phyloP scores from a whole-genome alignment of 148 eudicot genomes.

The Agrostemma githago region DNA sequence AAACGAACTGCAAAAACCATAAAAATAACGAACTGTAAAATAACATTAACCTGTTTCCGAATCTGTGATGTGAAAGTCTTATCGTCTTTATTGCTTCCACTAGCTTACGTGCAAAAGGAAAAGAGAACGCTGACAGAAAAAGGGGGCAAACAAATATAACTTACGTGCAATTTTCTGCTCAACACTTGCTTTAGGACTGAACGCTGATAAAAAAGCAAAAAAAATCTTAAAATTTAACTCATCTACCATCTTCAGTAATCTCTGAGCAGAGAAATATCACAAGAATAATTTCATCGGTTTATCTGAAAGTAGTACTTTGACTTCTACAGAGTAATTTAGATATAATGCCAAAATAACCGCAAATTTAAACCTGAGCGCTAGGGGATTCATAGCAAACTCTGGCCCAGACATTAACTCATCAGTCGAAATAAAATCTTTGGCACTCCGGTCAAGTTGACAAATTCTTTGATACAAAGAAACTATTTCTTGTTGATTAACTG shows the following conservation, averaged over 20 bases:
- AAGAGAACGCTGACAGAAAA: no score
- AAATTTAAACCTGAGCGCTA: slow-evolving; percentile 66
- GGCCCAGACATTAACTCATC: slow-evolving; percentile 95
- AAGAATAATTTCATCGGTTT: neutral
- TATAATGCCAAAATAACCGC: slow-evolving; percentile 12
- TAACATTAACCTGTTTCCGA: no score
- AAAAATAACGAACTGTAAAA: no score
- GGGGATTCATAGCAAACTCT: slow-evolving; percentile 87
- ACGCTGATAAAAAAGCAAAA: slow-evolving; percentile 84
- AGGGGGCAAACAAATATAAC: slow-evolving; percentile 20
- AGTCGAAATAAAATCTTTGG: no score
- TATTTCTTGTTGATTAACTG: slow-evolving; percentile 96
- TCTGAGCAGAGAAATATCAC: slow-evolving; percentile 39
- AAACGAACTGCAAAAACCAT: no score
- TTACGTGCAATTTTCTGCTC: slow-evolving; percentile 69
- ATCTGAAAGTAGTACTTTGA: neutral
- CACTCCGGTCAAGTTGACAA: slow-evolving; percentile 95
- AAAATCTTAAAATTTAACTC: slow-evolving; percentile 90
- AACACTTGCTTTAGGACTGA: slow-evolving; percentile 72
- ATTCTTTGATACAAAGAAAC: slow-evolving; percentile 81
- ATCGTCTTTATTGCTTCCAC: no score
- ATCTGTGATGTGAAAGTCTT: no score
- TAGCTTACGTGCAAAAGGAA: no score
- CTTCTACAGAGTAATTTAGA: neutral
- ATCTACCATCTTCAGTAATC: slow-evolving; percentile 91